These are phyloP conservation scores for Tuber brumale DNA, from an alignment of 495 filamentous ascomycete genomes.

Conservation along the genomic window DNA sequence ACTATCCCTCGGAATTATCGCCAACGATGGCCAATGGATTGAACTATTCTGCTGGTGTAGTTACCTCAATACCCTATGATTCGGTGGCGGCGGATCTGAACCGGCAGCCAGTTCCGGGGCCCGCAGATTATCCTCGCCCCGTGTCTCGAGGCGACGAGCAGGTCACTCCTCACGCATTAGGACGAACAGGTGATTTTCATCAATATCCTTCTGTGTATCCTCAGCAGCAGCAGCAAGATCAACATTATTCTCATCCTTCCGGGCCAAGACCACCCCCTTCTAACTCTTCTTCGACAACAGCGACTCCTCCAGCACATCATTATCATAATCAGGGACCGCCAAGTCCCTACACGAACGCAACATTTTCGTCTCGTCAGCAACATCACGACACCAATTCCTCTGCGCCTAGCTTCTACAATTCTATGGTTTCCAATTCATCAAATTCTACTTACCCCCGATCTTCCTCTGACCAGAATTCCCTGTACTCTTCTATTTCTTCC, in stretches of 20 bases:
- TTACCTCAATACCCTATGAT: slow-evolving; percentile 87
- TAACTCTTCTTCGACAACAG: slow-evolving; percentile 11
- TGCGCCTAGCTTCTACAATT: slow-evolving; percentile 21
- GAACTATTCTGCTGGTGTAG: slow-evolving; percentile 73
- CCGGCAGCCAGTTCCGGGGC: slow-evolving; percentile 57
- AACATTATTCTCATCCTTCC: slow-evolving; percentile 52
- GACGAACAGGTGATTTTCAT: slow-evolving; percentile 65
- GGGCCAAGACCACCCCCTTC: slow-evolving; percentile 64
- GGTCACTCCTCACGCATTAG: slow-evolving; percentile 36
- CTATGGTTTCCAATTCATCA: slow-evolving; percentile 24
- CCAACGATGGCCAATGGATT: slow-evolving; percentile 51
- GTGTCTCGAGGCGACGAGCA: slow-evolving; percentile 62
- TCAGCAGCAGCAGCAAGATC: slow-evolving; percentile 36
- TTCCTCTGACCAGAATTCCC: slow-evolving; percentile 31
- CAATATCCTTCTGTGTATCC: slow-evolving; percentile 77
- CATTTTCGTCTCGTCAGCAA: slow-evolving; percentile 22
- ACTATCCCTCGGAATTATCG: slow-evolving; percentile 43
- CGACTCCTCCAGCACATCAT: slow-evolving; percentile 20
- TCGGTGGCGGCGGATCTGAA: slow-evolving; percentile 58
- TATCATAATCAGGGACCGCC: slow-evolving; percentile 23
- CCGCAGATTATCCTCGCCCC: slow-evolving; percentile 55
- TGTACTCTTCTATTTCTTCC: slow-evolving; percentile 50
- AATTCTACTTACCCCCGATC: slow-evolving; percentile 24
- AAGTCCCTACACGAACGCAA: slow-evolving; percentile 28
- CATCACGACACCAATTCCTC: slow-evolving; percentile 14